Percentiles rank a stretch among this genome's conserved stretches.
Evolutionary conservation across 2,329 filamentous ascomycete species (phyloP).

Genomic region (Claviceps spartinae): DNA sequence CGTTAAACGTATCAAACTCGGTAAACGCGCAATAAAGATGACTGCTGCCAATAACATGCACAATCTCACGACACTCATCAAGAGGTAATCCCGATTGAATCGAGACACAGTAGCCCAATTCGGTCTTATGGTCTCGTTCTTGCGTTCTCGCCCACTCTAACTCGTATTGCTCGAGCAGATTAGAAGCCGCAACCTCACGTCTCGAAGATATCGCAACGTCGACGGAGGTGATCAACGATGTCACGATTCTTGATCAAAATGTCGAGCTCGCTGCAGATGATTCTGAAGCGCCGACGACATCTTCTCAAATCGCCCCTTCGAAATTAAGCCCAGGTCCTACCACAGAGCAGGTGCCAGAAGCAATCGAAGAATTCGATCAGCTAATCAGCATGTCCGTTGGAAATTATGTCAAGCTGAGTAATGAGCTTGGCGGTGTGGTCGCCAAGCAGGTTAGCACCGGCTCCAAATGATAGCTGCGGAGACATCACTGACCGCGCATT

Average conservation of each 20-base stretch:
- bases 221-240: conserved; percentile 43
- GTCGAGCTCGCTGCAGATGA: conserved; percentile 18
- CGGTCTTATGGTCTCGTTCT: not conserved
- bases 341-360: conserved; percentile 50
- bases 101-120: not conserved
- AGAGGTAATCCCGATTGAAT: conserved; percentile 50
- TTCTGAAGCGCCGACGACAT: conserved; percentile 24
- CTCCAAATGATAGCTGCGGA: conserved; percentile 45
- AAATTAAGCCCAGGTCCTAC: conserved; percentile 12
- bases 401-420: conserved; percentile 65
- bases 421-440: conserved; percentile 62
- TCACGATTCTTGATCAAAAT: conserved; percentile 29
- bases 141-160: not conserved
- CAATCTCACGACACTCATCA: conserved; percentile 93
- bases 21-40: conserved; percentile 31
- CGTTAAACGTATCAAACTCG: not conserved
- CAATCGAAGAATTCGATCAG: conserved; percentile 77
- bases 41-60: conserved; percentile 76
- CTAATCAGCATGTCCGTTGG: conserved; percentile 62
- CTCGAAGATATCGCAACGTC: conserved; percentile 91
- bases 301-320: conserved; percentile 23
- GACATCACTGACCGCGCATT: conserved; percentile 29
- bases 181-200: conserved; percentile 91
- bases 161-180: conserved; percentile 36
- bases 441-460: conserved; percentile 56